These are phyloP conservation scores for Carnegiea gigantea DNA, from an alignment of 179 eudicot genomes.

Conservation along the genomic window DNA sequence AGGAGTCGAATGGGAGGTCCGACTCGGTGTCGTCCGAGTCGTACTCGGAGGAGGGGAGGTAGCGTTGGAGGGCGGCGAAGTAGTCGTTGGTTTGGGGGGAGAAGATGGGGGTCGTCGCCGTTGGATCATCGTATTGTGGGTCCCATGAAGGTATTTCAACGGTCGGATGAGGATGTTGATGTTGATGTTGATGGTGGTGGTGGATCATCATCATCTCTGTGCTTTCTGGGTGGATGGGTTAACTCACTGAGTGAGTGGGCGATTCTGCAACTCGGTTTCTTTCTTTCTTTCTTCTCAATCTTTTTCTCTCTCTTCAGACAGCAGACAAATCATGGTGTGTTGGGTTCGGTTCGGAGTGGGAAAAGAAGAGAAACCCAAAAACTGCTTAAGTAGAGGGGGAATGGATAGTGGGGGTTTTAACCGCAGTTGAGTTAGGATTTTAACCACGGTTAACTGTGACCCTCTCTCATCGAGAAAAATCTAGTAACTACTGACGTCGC, in stretches of 20 bases:
- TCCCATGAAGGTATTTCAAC: constrained; percentile 65
- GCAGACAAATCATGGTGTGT: constrained; percentile 10
- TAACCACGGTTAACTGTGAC: constrained; percentile 17
- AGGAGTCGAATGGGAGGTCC: constrained; percentile 53
- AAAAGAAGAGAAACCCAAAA: background rate
- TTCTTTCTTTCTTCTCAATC: background rate
- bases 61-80: constrained; percentile 48
- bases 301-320: background rate
- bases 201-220: constrained; percentile 56
- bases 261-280: background rate
- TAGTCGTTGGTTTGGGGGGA: constrained; percentile 37
- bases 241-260: constrained; percentile 11
- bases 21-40: constrained; percentile 39
- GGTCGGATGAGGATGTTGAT: constrained; percentile 51
- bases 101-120: constrained; percentile 7
- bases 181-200: constrained; percentile 13
- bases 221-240: background rate
- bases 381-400: constrained; percentile 25
- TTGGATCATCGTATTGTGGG: constrained; percentile 35
- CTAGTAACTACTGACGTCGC: constrained; percentile 5
- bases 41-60: constrained; percentile 38
- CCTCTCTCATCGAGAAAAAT: background rate
- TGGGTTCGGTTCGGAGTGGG: background rate
- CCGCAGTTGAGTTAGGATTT: constrained; percentile 2
- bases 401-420: background rate